These are phyloP conservation scores for Lichtheimia ramosa DNA, from an alignment of 371 early-diverging fungal genomes.

Conservation along the genomic window DNA sequence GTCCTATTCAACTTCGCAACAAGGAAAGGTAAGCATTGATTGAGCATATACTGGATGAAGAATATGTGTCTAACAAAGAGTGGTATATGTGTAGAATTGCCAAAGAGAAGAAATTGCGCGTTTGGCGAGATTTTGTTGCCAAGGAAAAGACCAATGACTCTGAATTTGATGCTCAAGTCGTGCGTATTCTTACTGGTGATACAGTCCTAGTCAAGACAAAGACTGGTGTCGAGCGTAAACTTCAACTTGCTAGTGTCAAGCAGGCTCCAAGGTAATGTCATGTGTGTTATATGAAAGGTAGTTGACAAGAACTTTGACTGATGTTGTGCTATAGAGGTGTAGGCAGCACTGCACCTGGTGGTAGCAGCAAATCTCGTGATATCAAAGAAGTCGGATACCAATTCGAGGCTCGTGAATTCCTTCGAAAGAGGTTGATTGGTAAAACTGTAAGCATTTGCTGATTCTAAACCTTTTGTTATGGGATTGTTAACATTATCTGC, in stretches of 20 bases:
- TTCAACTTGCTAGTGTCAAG: constrained; percentile 83
- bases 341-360: constrained; percentile 35
- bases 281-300: background rate
- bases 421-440: constrained; percentile 87
- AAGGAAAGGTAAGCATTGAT: constrained; percentile 62
- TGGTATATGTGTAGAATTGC: constrained; percentile 39
- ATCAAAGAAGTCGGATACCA: constrained; percentile 81
- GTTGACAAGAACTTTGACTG: background rate
- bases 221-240: constrained; percentile 68
- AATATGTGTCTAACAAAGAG: no score
- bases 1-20: constrained; percentile 69
- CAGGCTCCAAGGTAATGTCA: constrained; percentile 57
- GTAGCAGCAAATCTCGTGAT: constrained; percentile 67
- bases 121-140: constrained; percentile 75
- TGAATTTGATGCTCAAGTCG: constrained; percentile 68
- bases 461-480: background rate
- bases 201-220: constrained; percentile 67
- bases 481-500: background rate
- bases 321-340: constrained; percentile 21
- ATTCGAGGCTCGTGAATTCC: constrained; percentile 84
- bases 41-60: no score
- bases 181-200: constrained; percentile 82
- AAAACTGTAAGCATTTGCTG: constrained; percentile 49
- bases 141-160: constrained; percentile 41
- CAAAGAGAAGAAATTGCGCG: constrained; percentile 71